These are phyloP conservation scores for Trebouxiophyceae sp. DNA, from an alignment of 163 green algal species.

Conservation along the genomic window DNA sequence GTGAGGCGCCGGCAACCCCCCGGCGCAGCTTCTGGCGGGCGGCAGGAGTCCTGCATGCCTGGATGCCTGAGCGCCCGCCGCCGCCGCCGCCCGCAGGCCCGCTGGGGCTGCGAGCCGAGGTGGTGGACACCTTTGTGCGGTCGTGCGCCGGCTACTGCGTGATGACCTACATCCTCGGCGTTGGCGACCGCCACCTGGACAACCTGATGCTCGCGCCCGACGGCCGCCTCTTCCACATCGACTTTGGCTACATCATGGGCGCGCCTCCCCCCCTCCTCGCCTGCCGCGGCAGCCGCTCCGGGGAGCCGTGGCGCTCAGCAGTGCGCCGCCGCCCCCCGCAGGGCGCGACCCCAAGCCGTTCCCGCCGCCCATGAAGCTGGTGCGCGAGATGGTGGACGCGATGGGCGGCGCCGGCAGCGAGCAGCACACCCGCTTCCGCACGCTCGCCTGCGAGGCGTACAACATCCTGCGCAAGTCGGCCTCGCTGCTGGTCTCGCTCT, in stretches of 20 bases:
- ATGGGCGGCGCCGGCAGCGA: conserved; percentile 79
- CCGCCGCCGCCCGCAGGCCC: too few species aligned
- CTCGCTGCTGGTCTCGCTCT: conserved; percentile 86
- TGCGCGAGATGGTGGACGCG: conserved; percentile 76
- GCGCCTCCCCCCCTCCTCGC: neutral
- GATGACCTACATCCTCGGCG: conserved; percentile 94
- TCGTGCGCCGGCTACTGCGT: conserved; percentile 91
- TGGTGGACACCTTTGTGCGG: conserved; percentile 66
- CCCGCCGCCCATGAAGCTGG: conserved; percentile 92
- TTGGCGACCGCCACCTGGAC: conserved; percentile 92
- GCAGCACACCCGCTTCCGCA: conserved; percentile 73
- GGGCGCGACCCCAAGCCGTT: conserved; percentile 94
- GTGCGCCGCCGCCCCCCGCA: conserved; percentile 10
- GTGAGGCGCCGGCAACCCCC: neutral
- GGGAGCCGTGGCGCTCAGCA: too few species aligned
- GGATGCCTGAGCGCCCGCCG: too few species aligned
- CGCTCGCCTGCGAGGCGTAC: conserved; percentile 81
- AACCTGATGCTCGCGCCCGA: conserved; percentile 89
- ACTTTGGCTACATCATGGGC: conserved; percentile 77
- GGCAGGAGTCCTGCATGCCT: neutral
- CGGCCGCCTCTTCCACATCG: conserved; percentile 95
- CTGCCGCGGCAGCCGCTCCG: too few species aligned
- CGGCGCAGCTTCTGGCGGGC: neutral
- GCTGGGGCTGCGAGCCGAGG: conserved; percentile 60
- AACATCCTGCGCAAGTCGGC: conserved; percentile 93